Evolutionary conservation across 345 rosid species (phyloP), one percentile per base, ranked within the genome.

Genomic region (Syzygium grande): DNA sequence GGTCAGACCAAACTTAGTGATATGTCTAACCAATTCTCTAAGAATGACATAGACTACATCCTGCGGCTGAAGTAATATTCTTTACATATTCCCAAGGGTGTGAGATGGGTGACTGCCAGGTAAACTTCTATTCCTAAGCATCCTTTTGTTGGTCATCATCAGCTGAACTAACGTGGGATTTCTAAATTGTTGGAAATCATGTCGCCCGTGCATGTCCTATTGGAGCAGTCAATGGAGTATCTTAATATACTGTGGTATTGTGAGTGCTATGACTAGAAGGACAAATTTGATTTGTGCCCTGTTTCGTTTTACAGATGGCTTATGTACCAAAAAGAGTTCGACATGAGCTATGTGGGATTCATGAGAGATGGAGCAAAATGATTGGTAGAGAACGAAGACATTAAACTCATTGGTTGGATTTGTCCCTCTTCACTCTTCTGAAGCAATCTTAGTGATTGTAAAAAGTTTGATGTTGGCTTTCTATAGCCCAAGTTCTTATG

Each of bases 311-410:
- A n/a, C 93, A 97, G 97, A 94, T 87, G 91, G 90, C 97, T 95
- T 86, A 97, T 54, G 99, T 93, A 91, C 88, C 91, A 93, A 88
- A 92, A 90, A 86, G 92, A 92, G 89, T 92, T 94, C 53, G 98
- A 94, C 89, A 89, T 95, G 85, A 95, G 97, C 94, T 93, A 91
- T 85, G 98, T 94, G 9, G 99, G 96, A 43, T 97, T 97, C 87
- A 92, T 91, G 90, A 91, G 85, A 84, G 99, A 97, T 51, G 98
- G 98, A 13, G 98, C 98, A 13, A 93, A 94, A 29, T 95, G 98
- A 96, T 90, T 97, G 94, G 95, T 93, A 30, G 95, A 96, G 51
- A 94, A 95, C 89, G 94, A 95, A 14, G 97, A 96, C 90, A 92
- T 96, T 92, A 97, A 95, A 90, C 93, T 97, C n/a, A n/a, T n/a